Evolutionary conservation across 2,329 filamentous ascomycete genomes (phyloP).

Genomic region (Pseudopithomyces maydicus): DNA sequence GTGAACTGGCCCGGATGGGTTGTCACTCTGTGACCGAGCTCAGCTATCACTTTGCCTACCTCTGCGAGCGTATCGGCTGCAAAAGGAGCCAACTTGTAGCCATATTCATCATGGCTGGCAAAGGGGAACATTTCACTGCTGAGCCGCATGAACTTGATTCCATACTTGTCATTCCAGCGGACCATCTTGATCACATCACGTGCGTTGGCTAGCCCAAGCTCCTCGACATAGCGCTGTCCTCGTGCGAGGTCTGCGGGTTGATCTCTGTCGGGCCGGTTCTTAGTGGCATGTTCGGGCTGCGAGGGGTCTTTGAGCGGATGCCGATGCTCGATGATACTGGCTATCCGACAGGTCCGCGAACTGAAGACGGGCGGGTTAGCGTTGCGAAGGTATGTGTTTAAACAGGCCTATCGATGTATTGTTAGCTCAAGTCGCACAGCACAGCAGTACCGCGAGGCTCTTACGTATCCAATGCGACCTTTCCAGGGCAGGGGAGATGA

Average conservation of each 20-base stretch:
- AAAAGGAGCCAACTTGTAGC: conserved; percentile 83
- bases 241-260: conserved; percentile 68
- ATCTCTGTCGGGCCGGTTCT: conserved; percentile 81
- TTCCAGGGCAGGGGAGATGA: conserved; percentile 89
- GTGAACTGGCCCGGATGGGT: conserved; percentile 92
- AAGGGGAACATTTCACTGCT: conserved; percentile 98
- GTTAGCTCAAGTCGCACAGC: conserved; percentile 22
- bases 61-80: conserved; percentile 78
- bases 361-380: conserved; percentile 85
- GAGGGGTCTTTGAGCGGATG: conserved; percentile 78
- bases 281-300: conserved; percentile 78
- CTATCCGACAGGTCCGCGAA: conserved; percentile 88
- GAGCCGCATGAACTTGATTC: conserved; percentile 89
- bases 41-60: conserved; percentile 74
- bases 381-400: conserved; percentile 87
- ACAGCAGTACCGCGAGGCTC: conserved; percentile 34
- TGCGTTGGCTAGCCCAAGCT: conserved; percentile 79
- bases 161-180: conserved; percentile 88
- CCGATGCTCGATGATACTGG: conserved; percentile 87
- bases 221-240: conserved; percentile 76
- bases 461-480: conserved; percentile 84
- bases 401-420: conserved; percentile 66
- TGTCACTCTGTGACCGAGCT: conserved; percentile 82
- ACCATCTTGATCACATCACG: conserved; percentile 84
- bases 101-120: conserved; percentile 84